Conservation (phyloP, 1,139 yeast genomes). For the Debaryomyces sp. region DNA sequence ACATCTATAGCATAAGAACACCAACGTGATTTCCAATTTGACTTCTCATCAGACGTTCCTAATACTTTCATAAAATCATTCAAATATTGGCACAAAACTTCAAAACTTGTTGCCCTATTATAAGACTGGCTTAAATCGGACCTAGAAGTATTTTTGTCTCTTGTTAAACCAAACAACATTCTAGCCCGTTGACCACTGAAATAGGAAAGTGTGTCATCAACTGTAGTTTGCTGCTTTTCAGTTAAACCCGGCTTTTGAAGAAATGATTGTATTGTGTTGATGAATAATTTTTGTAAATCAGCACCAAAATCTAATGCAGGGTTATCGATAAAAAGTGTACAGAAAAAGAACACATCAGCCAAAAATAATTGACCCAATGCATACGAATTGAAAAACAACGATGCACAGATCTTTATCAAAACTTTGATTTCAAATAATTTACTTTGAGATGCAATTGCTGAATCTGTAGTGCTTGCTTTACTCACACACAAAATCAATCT, state of each 20-base stretch:
- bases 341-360: constrained; percentile 72
- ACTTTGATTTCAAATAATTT: constrained; percentile 76
- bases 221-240: constrained; percentile 40
- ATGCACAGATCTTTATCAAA: constrained; percentile 64
- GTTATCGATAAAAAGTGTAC: constrained; percentile 72
- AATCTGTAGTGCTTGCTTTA: constrained; percentile 46
- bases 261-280: constrained; percentile 75
- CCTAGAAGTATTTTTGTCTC: constrained; percentile 50
- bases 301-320: constrained; percentile 70
- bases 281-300: constrained; percentile 64
- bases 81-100: constrained; percentile 64
- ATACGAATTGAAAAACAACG: constrained; percentile 73
- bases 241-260: constrained; percentile 59
- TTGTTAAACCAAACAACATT: constrained; percentile 77
- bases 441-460: constrained; percentile 61
- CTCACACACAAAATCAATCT: constrained; percentile 57
- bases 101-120: constrained; percentile 56
- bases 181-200: constrained; percentile 74
- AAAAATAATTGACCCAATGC: constrained; percentile 65
- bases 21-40: constrained; percentile 73
- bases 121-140: constrained; percentile 45
- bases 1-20: constrained; percentile 65
- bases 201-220: constrained; percentile 57
- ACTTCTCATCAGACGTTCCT: constrained; percentile 56
- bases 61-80: constrained; percentile 50